A percentile compares a stretch with the other conserved stretches of the same genome.
phyloP scores from a whole-genome alignment of 2,329 filamentous ascomycete genomes.

The Penicillium griseofulvum region DNA sequence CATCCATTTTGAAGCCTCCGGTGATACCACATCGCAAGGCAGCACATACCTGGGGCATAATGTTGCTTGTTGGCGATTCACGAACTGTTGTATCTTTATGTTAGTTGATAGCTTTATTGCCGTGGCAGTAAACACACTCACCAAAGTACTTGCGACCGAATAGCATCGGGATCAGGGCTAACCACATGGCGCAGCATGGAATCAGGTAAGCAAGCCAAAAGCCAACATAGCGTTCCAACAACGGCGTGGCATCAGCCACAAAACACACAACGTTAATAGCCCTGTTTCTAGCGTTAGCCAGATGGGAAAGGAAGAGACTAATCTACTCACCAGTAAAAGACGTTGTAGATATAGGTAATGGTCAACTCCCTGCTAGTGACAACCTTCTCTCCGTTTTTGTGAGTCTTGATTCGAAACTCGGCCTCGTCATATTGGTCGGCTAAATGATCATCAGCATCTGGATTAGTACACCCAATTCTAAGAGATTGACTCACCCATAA shows the following conservation, averaged over 20 bases:
- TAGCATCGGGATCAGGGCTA: background rate
- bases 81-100: background rate
- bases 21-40: background rate
- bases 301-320: background rate
- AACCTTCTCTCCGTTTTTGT: background rate
- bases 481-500: conserved; percentile 3
- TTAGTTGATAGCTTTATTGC: background rate
- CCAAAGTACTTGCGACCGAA: background rate
- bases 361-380: background rate
- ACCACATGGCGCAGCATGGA: background rate
- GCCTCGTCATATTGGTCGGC: background rate
- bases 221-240: background rate
- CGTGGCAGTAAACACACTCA: background rate
- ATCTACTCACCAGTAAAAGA: background rate
- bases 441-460: background rate
- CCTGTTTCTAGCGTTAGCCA: background rate
- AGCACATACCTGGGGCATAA: background rate
- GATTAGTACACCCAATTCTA: background rate
- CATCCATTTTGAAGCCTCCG: background rate
- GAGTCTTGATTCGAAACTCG: background rate
- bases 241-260: background rate
- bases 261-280: background rate
- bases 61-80: background rate
- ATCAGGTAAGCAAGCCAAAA: background rate
- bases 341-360: background rate